phyloP scores from a whole-genome alignment of 345 rosid genomes.

The Streptanthus diversifolius region DNA sequence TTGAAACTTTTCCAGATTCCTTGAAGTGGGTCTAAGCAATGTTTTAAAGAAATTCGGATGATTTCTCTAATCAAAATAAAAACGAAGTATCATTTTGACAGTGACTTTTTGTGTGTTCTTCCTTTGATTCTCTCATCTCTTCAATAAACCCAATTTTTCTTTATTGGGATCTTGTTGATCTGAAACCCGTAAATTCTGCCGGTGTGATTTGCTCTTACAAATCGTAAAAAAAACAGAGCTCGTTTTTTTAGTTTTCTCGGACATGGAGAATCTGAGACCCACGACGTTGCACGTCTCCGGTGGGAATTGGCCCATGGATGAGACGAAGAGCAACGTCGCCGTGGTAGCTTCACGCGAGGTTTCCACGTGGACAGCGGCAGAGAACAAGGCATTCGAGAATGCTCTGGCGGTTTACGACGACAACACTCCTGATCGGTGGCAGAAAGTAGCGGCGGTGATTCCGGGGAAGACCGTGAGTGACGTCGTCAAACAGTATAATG shows the following conservation, averaged over 20 bases:
- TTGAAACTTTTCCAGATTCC: slow-evolving; percentile 29
- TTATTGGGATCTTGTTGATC: slow-evolving; percentile 11
- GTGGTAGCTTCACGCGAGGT: slow-evolving; percentile 26
- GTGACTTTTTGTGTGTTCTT: slow-evolving; percentile 15
- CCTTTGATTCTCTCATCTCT: slow-evolving; percentile 23
- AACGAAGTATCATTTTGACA: slow-evolving; percentile 7
- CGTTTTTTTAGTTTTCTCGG: slow-evolving; percentile 2
- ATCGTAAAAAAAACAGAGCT: slow-evolving; percentile 9
- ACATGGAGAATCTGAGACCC: slow-evolving; percentile 65
- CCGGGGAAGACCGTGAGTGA: slow-evolving; percentile 90
- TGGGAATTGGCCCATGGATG: slow-evolving; percentile 61
- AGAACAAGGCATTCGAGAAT: slow-evolving; percentile 86
- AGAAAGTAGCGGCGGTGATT: slow-evolving; percentile 65
- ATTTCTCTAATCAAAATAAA: slow-evolving; percentile 18
- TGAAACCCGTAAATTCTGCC: neutral
- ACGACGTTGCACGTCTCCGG: slow-evolving; percentile 44
- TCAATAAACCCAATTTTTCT: neutral
- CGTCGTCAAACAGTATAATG: slow-evolving; percentile 71
- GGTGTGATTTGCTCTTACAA: slow-evolving; percentile 11
- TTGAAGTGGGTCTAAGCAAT: slow-evolving; percentile 32
- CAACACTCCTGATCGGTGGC: slow-evolving; percentile 86
- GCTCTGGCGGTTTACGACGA: slow-evolving; percentile 76
- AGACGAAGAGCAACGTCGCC: slow-evolving; percentile 30
- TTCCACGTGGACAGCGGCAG: slow-evolving; percentile 70
- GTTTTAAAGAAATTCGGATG: slow-evolving; percentile 15